Evolutionary conservation across 163 green algal species (phyloP).

Genomic region (Smithsoniella earleae): DNA sequence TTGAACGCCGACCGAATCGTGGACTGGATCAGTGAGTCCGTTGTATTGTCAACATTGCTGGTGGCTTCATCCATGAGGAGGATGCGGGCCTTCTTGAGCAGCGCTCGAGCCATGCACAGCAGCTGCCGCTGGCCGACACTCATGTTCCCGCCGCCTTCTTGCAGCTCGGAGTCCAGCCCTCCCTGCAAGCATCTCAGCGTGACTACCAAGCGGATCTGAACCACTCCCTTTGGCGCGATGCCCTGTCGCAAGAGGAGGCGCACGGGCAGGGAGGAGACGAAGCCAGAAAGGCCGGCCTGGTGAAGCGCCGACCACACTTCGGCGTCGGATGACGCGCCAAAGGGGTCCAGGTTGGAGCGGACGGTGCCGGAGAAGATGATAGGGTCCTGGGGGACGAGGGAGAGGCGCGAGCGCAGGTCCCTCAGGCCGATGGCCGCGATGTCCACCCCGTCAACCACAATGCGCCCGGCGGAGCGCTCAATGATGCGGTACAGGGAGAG

Average conservation of each 20-base stretch:
- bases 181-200: not conserved
- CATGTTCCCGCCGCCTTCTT: constrained; percentile 73
- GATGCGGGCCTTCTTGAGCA: constrained; percentile 45
- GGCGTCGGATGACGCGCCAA: constrained; percentile 50
- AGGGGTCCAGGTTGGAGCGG: constrained; percentile 85
- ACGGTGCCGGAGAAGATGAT: constrained; percentile 77
- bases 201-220: too few relatives aligned
- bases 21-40: constrained; percentile 68
- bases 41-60: constrained; percentile 64
- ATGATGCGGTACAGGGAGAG: constrained; percentile 85
- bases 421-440: constrained; percentile 62
- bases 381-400: constrained; percentile 77
- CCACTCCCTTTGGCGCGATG: too few relatives aligned
- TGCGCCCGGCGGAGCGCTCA: constrained; percentile 62
- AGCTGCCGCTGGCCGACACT: constrained; percentile 78
- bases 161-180: constrained; percentile 12
- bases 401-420: constrained; percentile 63
- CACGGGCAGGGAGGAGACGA: constrained; percentile 32
- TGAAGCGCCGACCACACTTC: constrained; percentile 66
- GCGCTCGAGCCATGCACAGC: constrained; percentile 78
- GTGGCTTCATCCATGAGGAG: constrained; percentile 64
- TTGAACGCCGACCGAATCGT: constrained; percentile 53
- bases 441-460: constrained; percentile 87
- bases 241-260: too few relatives aligned
- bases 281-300: constrained; percentile 46